These are phyloP conservation scores for Penicillium frequentans DNA, from an alignment of 2,329 filamentous ascomycete genomes.

Conservation along the genomic window DNA sequence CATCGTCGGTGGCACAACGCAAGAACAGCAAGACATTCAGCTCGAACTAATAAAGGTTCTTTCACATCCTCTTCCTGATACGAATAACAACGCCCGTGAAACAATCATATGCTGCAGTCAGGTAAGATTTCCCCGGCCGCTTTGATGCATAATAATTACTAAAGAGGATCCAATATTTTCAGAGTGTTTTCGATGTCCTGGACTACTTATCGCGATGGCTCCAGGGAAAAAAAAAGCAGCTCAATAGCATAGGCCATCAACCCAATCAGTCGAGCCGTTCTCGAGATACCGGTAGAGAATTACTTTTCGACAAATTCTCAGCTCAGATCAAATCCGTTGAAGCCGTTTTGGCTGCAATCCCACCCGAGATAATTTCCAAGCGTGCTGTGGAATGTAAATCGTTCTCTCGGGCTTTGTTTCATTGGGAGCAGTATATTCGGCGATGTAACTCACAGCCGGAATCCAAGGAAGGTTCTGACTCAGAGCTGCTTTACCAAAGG, in stretches of 20 bases:
- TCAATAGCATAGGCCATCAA: constrained; percentile 32
- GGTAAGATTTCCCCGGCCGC: constrained; percentile 51
- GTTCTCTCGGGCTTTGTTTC: constrained; percentile 86
- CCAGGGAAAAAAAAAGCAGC: constrained; percentile 68
- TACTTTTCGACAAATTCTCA: constrained; percentile 32
- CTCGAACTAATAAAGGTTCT: constrained; percentile 74
- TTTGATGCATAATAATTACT: not conserved
- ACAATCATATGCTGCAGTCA: constrained; percentile 84
- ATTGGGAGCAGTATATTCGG: constrained; percentile 88
- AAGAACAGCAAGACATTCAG: constrained; percentile 65
- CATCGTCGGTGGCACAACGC: constrained; percentile 68
- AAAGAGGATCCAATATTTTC: constrained; percentile 6
- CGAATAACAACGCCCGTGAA: constrained; percentile 63
- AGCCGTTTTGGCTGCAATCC: constrained; percentile 66
- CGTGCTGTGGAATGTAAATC: constrained; percentile 92
- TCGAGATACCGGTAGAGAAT: constrained; percentile 28
- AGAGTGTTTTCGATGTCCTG: constrained; percentile 85
- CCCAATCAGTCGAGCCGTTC: constrained; percentile 28
- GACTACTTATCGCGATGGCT: constrained; percentile 93
- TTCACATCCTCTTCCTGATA: constrained; percentile 57
- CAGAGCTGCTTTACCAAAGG: constrained; percentile 68
- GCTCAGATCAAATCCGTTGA: constrained; percentile 65
- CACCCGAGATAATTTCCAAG: constrained; percentile 71
- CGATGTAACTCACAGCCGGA: constrained; percentile 48
- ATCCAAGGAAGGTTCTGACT: constrained; percentile 53